phyloP scores from a whole-genome alignment of 1,139 yeast genomes.

The Geotrichum carabidarum region DNA sequence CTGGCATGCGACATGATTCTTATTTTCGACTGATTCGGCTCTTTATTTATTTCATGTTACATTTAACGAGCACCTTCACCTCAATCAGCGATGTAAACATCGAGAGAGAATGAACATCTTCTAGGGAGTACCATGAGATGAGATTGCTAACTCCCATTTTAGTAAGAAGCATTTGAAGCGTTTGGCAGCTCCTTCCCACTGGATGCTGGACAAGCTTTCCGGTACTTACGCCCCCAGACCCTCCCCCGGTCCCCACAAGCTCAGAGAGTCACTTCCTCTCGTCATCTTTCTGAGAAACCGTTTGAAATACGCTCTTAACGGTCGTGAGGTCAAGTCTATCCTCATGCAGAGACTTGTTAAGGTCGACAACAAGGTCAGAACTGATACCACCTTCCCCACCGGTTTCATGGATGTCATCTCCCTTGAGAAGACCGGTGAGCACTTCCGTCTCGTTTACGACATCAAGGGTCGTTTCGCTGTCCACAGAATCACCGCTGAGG shows the following conservation, averaged over 20 bases:
- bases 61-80: neutral
- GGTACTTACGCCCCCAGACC: slow-evolving; percentile 99
- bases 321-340: slow-evolving; percentile 98
- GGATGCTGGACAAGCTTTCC: slow-evolving; percentile 99
- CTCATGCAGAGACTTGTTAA: slow-evolving; percentile 98
- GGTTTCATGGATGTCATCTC: slow-evolving; percentile 99
- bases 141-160: slow-evolving; percentile 13
- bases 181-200: slow-evolving; percentile 99
- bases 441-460: slow-evolving; percentile 98
- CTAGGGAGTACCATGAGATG: neutral
- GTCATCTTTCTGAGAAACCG: slow-evolving; percentile 98
- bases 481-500: slow-evolving; percentile 98
- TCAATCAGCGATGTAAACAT: neutral
- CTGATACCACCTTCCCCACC: slow-evolving; percentile 97
- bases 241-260: slow-evolving; percentile 99
- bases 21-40: too few relatives aligned
- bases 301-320: slow-evolving; percentile 98
- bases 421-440: slow-evolving; percentile 96
- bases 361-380: slow-evolving; percentile 99
- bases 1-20: too few relatives aligned
- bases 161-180: slow-evolving; percentile 96
- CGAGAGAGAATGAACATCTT: neutral
- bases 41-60: too few relatives aligned
- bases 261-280: slow-evolving; percentile 98
- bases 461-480: slow-evolving; percentile 98